Conservation (phyloP, 768 basidiomycete species). For the Cantharellus anzutake region DNA sequence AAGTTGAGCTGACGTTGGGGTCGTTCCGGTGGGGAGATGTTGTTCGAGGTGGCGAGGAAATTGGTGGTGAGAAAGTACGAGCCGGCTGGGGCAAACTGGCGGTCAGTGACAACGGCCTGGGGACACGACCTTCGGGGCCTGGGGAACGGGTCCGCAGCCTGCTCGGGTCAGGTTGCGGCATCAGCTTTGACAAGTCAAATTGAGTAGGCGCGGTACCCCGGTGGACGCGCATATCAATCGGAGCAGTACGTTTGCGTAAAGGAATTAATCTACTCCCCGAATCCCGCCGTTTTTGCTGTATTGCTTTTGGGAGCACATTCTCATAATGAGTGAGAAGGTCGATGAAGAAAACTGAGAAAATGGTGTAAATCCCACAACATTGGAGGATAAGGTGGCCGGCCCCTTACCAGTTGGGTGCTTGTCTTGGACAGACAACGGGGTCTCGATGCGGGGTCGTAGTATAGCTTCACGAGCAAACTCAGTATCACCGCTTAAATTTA, state of each 20-base stretch:
- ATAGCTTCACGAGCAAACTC: conserved; percentile 30
- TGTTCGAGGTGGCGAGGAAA: not conserved
- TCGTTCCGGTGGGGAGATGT: not conserved
- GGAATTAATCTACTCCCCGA: conserved; percentile 63
- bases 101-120: not conserved
- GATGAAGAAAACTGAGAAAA: conserved; percentile 48
- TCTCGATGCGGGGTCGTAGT: conserved; percentile 65
- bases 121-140: not conserved
- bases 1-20: not conserved
- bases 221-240: conserved; percentile 31
- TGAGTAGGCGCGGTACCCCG: not conserved
- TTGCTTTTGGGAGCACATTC: conserved; percentile 57
- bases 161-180: not conserved
- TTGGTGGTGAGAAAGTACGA: too few species aligned
- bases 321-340: conserved; percentile 66
- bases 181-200: not conserved
- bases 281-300: conserved; percentile 71
- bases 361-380: not conserved
- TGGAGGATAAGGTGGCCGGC: not conserved
- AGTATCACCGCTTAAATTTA: not conserved
- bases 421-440: conserved; percentile 75
- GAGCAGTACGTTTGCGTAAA: conserved; percentile 67
- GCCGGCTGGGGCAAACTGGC: too few species aligned
- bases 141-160: not conserved
- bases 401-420: conserved; percentile 62